Evolutionary conservation across 208 protist species (phyloP).

Genomic region (Crithidia mellificae): DNA sequence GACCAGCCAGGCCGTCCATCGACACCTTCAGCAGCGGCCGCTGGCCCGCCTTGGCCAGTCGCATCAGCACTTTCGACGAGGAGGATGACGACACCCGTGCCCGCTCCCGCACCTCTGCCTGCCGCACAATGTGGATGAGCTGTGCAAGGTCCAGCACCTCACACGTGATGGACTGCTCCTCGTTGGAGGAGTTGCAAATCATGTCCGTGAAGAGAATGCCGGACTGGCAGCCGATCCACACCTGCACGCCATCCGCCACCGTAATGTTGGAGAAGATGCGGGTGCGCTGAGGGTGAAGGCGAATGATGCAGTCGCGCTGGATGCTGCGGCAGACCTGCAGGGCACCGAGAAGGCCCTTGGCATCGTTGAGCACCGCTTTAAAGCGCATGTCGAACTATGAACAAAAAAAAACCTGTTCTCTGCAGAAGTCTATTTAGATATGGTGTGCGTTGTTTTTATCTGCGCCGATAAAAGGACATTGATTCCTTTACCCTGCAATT

Average conservation of each 20-base stretch:
- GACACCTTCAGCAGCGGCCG: conserved; percentile 33
- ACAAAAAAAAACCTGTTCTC: too few species aligned
- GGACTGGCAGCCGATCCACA: conserved; percentile 73
- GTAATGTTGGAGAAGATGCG: conserved; percentile 72
- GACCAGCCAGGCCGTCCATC: conserved; percentile 43
- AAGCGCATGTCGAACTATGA: too few species aligned
- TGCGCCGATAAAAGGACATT: too few species aligned
- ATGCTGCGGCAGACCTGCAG: conserved; percentile 70
- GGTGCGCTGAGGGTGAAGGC: conserved; percentile 56
- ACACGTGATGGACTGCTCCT: conserved; percentile 74
- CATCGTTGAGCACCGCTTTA: conserved; percentile 68
- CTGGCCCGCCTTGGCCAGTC: conserved; percentile 44
- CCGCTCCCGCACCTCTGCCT: conserved; percentile 52
- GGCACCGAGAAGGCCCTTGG: conserved; percentile 49
- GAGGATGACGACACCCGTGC: conserved; percentile 23
- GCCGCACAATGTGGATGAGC: conserved; percentile 67
- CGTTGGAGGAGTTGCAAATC: conserved; percentile 61
- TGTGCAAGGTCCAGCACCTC: conserved; percentile 69
- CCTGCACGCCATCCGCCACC: conserved; percentile 63
- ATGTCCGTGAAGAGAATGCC: conserved; percentile 71
- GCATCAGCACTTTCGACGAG: conserved; percentile 50
- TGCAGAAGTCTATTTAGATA: not conserved
- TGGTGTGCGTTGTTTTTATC: too few species aligned
- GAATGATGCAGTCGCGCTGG: conserved; percentile 60
- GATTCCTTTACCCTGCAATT: too few species aligned